A percentile compares a stretch with the other conserved stretches of the same genome.
These are phyloP conservation scores for Senecio squalidus DNA, from an alignment of 140 eudicot genomes.

Conservation along the genomic window DNA sequence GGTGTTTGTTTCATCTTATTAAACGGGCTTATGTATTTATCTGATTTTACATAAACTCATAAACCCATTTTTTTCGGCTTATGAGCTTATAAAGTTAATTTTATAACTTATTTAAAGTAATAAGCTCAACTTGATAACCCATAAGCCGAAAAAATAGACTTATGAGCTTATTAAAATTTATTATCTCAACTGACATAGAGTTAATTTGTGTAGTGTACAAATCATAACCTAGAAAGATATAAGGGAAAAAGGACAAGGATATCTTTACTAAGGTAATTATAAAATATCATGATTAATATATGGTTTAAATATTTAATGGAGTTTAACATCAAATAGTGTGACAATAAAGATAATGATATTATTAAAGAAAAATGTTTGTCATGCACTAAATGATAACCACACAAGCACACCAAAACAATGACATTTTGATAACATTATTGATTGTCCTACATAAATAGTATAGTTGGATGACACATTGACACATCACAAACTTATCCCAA, in stretches of 20 bases:
- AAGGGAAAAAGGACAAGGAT: neutral
- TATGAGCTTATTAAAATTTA: no score
- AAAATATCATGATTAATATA: neutral
- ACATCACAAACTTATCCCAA: constrained; percentile 14
- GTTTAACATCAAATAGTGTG: neutral
- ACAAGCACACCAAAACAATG: constrained; percentile 17
- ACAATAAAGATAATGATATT: neutral
- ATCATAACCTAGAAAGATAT: no score
- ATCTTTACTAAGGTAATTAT: neutral
- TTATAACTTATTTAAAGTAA: no score
- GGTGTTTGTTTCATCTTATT: no score
- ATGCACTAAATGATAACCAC: constrained; percentile 11
- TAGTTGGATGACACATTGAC: constrained; percentile 15
- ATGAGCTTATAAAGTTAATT: no score
- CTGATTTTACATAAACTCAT: no score
- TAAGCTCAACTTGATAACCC: no score
- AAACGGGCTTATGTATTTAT: no score
- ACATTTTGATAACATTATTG: constrained; percentile 18
- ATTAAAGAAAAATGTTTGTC: neutral
- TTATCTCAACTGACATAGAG: no score
- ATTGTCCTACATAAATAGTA: constrained; percentile 9
- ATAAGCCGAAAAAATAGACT: no score
- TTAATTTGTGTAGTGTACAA: no score
- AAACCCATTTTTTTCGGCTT: no score
- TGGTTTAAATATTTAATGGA: constrained; percentile 5